Percentiles rank a stretch among this genome's conserved stretches.
Evolutionary conservation across 805 yeast species (phyloP).

Genomic region (Wickerhamiella hasegawae): DNA sequence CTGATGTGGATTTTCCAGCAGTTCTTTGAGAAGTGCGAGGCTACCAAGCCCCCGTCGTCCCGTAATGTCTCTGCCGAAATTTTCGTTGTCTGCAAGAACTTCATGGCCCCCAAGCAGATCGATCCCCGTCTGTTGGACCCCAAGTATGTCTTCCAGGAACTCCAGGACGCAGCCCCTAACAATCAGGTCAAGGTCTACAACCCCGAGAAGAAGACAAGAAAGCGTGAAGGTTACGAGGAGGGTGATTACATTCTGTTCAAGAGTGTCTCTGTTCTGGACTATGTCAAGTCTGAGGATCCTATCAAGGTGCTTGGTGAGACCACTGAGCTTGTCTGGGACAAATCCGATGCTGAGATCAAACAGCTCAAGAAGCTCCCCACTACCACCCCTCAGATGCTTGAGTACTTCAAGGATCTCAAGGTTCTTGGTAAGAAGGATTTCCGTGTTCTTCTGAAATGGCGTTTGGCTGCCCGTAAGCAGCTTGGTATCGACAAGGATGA

Average conservation of each 20-base stretch:
- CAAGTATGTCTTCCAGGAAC: conserved; percentile 84
- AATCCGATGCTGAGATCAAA: conserved; percentile 55
- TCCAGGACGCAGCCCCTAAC: conserved; percentile 38
- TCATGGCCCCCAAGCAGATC: conserved; percentile 87
- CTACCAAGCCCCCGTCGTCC: conserved; percentile 97
- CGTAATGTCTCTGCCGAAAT: conserved; percentile 99
- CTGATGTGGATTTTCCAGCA: conserved; percentile 96
- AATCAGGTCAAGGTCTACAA: conserved; percentile 86
- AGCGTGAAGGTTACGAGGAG: conserved; percentile 85
- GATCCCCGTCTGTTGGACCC: conserved; percentile 91
- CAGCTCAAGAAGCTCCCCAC: conserved; percentile 53
- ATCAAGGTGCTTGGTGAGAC: conserved; percentile 64
- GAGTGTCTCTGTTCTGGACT: conserved; percentile 59
- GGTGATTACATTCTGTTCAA: conserved; percentile 67
- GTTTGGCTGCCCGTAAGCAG: conserved; percentile 67
- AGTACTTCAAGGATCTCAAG: conserved; percentile 79
- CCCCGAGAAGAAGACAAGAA: conserved; percentile 81
- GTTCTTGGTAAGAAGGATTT: conserved; percentile 92
- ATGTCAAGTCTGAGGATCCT: conserved; percentile 69
- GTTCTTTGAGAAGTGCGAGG: conserved; percentile 89
- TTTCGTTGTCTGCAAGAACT: conserved; percentile 90
- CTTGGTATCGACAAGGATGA: conserved; percentile 50
- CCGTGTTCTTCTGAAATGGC: conserved; percentile 69
- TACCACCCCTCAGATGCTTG: conserved; percentile 63
- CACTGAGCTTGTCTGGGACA: conserved; percentile 47